Evolutionary conservation across 2,329 filamentous ascomycete genomes (phyloP), one percentile per base, ranked within the genome.

Genomic region (Sarocladium oryzae): DNA sequence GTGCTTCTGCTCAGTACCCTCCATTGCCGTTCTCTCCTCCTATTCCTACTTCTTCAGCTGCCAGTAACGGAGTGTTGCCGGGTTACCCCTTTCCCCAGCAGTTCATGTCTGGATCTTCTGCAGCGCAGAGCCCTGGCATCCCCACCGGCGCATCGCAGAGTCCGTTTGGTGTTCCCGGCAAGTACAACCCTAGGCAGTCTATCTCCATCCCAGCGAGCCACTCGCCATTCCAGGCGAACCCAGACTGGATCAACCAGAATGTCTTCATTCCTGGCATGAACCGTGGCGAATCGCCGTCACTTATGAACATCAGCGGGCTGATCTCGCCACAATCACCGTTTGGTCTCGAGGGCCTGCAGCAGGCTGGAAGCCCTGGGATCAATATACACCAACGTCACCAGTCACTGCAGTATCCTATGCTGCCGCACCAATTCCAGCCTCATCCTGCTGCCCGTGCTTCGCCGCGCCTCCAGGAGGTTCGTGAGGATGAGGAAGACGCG

Each of bases 11-110:
- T 40, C 84, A 88, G 57, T 88, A 89, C 62, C 86, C 88, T 4
- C 78, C 84, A 6, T 72, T 92, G 49, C 82, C 89, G 4, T 90
- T 92, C 62, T 95, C 91, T 20, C 90, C 92, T 9, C 89, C 90
- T 1, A 70, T 95, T 23, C 88, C 88, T 18, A 84, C 89, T 1
- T 84, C 84, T 0, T 95, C 90, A 26, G 86, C 84, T 11, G 82
- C 81, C 28, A 92, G 88, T 69, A 86, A 82, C 56, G 66, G 43
- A 9, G 48, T 37, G 41, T 68, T 73, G 58, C 71, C 77, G 41
- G 72, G 80, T 52, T 79, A 78, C 62, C 75, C 75, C 56, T 84
- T 84, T 59, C 78, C 75, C 1, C 63, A 67, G 18, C 70, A 74
- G 32, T 84, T 91, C 65, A 76, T 82, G 3, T 76, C 81, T 33